phyloP scores from a whole-genome alignment of 2,329 filamentous ascomycete genomes.

The Calonectria honghensis region DNA sequence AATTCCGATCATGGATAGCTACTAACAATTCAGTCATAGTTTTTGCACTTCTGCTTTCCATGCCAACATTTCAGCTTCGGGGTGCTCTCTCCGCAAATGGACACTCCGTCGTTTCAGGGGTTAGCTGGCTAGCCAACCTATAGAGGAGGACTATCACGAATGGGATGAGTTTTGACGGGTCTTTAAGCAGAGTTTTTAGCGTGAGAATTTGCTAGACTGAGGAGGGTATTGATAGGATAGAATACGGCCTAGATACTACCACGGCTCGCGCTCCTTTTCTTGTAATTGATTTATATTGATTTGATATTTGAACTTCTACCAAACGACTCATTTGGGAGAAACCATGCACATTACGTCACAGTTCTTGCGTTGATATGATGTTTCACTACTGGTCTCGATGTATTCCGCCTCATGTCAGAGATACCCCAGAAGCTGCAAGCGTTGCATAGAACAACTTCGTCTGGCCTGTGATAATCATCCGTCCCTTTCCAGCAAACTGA shows the following conservation, averaged over 20 bases:
- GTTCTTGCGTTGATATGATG: neutral
- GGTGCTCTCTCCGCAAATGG: too few species aligned
- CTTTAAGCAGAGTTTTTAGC: neutral
- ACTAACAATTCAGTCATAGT: neutral
- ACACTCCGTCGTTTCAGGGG: neutral
- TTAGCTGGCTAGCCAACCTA: neutral
- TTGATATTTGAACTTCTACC: neutral
- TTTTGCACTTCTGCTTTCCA: neutral
- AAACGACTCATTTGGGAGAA: too few species aligned
- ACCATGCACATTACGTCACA: neutral
- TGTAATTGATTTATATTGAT: too few species aligned
- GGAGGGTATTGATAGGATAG: neutral
- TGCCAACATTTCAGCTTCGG: neutral
- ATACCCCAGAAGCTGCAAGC: constrained; percentile 45
- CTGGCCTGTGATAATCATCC: constrained; percentile 60
- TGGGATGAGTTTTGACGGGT: neutral
- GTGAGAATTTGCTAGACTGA: neutral
- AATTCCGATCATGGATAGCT: neutral
- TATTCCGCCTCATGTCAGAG: constrained; percentile 32
- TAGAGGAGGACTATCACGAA: neutral
- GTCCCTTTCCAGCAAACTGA: constrained; percentile 63
- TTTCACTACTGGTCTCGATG: too few species aligned
- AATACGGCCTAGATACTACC: constrained; percentile 6
- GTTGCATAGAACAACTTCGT: constrained; percentile 60
- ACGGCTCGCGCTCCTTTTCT: constrained; percentile 7